Evolutionary conservation across 169 alveolate species (phyloP), one percentile per base, ranked within the genome.

Genomic region (Cryptosporidium canis): DNA sequence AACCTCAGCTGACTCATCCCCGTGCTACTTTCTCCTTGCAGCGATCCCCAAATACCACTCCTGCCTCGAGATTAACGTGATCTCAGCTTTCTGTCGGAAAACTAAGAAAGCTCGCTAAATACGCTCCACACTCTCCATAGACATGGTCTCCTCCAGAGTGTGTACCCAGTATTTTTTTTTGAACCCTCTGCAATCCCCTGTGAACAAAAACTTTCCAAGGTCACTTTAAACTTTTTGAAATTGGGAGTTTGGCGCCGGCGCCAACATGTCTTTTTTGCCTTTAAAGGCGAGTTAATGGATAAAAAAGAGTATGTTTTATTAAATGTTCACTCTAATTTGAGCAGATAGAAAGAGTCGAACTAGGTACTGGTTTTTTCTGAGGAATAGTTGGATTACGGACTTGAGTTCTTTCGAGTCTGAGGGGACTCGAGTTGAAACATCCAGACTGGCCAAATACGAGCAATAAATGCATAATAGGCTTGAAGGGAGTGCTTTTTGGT

Each of bases 221-320:
- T n/a, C n/a, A n/a, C n/a, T n/a, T n/a, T n/a, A n/a, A n/a, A n/a
- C n/a, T n/a, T n/a, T n/a, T n/a, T n/a, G n/a, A n/a, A n/a, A n/a
- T n/a, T n/a, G n/a, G 9, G n/a, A 0, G 2, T 0, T 0, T 61
- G 68, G 68, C 68, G 68, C 68, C 24, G 48, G 68, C 68, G 68
- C 68, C 68, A 61, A 61, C 63, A 61, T 61, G 68, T 61, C 68
- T 61, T 29, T 61, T 31, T 61, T 61, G 41, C 41, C 68, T 35
- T 61, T 61, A 33, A 31, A 29, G 41, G 27, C 37, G 33, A 61
- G 27, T 1, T 3, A 61, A 35, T 31, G 8, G 27, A 29, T 3
- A 61, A 11, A 5, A 29, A 31, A 61, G 33, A 61, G 39, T 2
- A 61, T 61, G 45, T 61, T 31, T 31, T 61, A n/a, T 61, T 61